Base-by-base conservation (phyloP, 2,329 filamentous ascomycete genomes). In the Hymenoscyphus occultus region DNA sequence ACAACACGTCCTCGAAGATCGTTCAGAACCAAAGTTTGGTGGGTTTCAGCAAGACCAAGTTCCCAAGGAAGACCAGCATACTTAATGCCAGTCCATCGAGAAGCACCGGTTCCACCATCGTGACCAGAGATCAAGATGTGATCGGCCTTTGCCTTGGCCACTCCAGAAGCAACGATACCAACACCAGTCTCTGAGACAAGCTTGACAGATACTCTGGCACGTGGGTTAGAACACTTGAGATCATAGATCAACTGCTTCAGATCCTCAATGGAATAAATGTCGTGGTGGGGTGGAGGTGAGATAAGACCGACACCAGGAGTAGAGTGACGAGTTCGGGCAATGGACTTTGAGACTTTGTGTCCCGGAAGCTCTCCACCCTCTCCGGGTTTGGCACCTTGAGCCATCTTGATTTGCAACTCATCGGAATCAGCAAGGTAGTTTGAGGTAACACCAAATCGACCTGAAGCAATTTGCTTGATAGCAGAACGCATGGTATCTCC, bases 391-490 rank as follows among this genome's bases (percentile, higher is more conserved):
- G 94, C 94, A 77, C 94, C 94, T 80, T 98, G 94, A 10, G 94
- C 94, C 94, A 98, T 98, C 86, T 98, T 98, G 81, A 98, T 98
- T 79, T 98, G 94, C 57, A 98, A 83, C 80, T 98, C 93, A 75
- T 98, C 94, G 19, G 94, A 92, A 77, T 98, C 94, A 60, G 93
- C 92, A 16, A 98, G 86, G 77, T 97, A 98, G 76, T 92, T 91
- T 65, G 92, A 95, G 1, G 94, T 98, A 68, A 97, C 94, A 83
- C 94, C 94, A 74, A 98, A 98, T 74, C 94, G 91, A 69, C 94
- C 94, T 57, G 93, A 97, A 56, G 94, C 94, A 74, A 98, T 91
- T 81, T 98, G 94, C 82, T 98, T 98, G 79, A 98, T 98, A 61
- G 94, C 91, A 71, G 93, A 97, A 66, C 94, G 89, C 92, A 97